Percentiles rank a stretch among this genome's conserved stretches.
These are phyloP conservation scores for Cyanodermella asteris DNA, from an alignment of 2,329 filamentous ascomycete genomes.

Conservation along the genomic window DNA sequence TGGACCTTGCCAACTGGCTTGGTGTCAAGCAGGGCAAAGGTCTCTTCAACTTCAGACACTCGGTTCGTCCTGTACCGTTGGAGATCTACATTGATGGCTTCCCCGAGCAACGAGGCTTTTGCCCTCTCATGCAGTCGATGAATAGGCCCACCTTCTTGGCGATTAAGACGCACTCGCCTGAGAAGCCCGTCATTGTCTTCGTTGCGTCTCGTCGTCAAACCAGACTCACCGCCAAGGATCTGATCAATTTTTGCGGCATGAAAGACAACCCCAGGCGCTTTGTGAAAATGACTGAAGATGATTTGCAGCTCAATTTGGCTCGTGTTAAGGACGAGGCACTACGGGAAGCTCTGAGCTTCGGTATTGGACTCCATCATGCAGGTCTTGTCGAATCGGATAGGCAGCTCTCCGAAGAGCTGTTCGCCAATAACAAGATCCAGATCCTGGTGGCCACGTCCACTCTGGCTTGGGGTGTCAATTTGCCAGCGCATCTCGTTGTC, in stretches of 20 bases:
- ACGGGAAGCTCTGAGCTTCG: conserved; percentile 86
- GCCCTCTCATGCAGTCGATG: conserved; percentile 97
- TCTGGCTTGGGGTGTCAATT: conserved; percentile 91
- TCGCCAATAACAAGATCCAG: conserved; percentile 94
- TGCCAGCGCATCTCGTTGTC: conserved; percentile 88
- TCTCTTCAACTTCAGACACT: conserved; percentile 92
- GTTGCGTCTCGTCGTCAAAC: conserved; percentile 91
- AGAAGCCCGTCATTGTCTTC: conserved; percentile 95
- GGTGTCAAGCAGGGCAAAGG: conserved; percentile 79
- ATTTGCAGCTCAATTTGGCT: conserved; percentile 67
- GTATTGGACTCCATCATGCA: conserved; percentile 91
- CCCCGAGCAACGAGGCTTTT: conserved; percentile 84
- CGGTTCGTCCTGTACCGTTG: conserved; percentile 81
- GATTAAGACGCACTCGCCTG: conserved; percentile 87
- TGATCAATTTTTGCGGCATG: conserved; percentile 96
- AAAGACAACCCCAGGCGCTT: conserved; percentile 92
- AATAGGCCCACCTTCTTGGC: conserved; percentile 91
- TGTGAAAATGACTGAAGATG: conserved; percentile 83
- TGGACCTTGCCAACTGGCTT: conserved; percentile 85
- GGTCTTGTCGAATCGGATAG: conserved; percentile 89
- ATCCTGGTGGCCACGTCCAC: conserved; percentile 91
- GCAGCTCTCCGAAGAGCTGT: conserved; percentile 78
- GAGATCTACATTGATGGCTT: conserved; percentile 98
- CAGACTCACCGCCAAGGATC: conserved; percentile 76
- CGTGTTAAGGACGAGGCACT: conserved; percentile 84